Conservation (phyloP, 768 basidiomycete species). For the Suillus cothurnatus region DNA sequence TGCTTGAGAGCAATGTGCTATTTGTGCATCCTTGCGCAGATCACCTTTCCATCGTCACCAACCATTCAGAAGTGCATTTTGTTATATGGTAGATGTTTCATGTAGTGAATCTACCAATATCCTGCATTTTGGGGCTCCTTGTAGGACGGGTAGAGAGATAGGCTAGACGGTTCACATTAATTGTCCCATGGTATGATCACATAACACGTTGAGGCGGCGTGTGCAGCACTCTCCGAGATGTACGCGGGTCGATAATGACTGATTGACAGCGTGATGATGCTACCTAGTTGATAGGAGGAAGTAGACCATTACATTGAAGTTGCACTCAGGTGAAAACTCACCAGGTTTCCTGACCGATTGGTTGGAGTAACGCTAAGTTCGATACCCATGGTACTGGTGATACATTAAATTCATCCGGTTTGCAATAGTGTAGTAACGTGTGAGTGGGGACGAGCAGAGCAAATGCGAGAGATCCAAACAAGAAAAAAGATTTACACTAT, state of each 20-base stretch:
- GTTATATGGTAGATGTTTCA: background rate
- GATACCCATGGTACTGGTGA: background rate
- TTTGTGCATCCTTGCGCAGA: background rate
- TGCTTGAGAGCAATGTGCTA: background rate
- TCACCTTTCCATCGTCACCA: background rate
- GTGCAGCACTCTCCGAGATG: background rate
- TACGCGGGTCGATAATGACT: background rate
- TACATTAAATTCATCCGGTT: background rate
- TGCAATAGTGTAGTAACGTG: background rate
- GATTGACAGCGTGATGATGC: background rate
- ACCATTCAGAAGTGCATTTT: background rate
- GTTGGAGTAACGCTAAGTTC: background rate
- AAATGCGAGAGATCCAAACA: background rate
- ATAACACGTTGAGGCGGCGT: background rate
- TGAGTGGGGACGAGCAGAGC: background rate
- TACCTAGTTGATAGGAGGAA: background rate
- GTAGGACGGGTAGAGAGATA: background rate
- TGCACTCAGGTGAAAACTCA: background rate
- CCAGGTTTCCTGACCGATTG: background rate
- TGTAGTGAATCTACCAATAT: background rate
- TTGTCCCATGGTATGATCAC: background rate
- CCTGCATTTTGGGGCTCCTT: background rate
- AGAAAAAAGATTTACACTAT: constrained; percentile 3
- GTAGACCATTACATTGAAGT: background rate
- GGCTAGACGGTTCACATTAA: background rate